Evolutionary conservation across 345 rosid genomes (phyloP), one percentile per base, ranked within the genome.

Genomic region (Eucalyptus erythrocorys): DNA sequence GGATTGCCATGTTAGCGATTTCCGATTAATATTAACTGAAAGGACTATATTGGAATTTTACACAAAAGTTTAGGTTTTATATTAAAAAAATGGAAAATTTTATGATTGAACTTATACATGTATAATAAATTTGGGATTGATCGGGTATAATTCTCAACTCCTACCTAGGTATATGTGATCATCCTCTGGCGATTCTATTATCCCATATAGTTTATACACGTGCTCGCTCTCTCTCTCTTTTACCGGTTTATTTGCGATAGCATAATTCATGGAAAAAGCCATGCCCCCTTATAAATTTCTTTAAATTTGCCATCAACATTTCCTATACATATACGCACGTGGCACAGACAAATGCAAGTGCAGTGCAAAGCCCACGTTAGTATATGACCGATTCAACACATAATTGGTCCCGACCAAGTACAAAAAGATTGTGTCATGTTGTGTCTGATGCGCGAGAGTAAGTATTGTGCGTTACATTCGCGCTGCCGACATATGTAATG

Each of bases 1-100:
- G 4, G 4, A 59, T 13, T 30, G 32, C 6, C 15, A 12, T 0
- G 6, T 57, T 0, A 5, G 7, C 3, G 2, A 26, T 26, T 57
- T 26, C 1, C 2, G 0, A 4, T 59, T 13, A 27, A 59, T 27
- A 27, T 27, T 12, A 30, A 59, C 1, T 1, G 2, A 59, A 59
- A 59, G 11, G 8, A 27, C 1, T 27, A 61, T 6, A 59, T 27
- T 61, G 8, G 0, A 61, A 61, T 61, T 61, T 1, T 0, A 5
- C 7, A 27, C 2, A 57, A 2, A 61, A 13, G 6, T 49, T 49
- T 49, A 49, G 16, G n/a, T n/a, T n/a, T n/a, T n/a, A n/a, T n/a
- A n/a, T n/a, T n/a, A 3, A 1, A 61, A 55, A 55, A 55, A 55
- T 10, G 13, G 13, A 61, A 61, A 61, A 27, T 0, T 12, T 13